phyloP scores from a whole-genome alignment of 176 grass and related monocot species.

The Phyllostachys edulis region DNA sequence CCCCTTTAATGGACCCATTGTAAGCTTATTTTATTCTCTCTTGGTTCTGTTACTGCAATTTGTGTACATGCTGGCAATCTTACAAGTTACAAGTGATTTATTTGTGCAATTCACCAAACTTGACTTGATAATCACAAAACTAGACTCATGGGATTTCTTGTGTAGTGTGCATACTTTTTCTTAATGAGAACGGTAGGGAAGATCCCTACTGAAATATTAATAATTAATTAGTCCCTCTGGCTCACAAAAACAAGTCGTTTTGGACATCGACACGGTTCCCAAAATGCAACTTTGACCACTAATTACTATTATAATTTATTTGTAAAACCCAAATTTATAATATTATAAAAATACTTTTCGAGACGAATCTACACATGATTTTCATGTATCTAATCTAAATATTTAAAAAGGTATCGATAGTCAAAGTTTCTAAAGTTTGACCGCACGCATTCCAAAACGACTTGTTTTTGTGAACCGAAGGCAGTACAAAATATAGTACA shows the following conservation, averaged over 20 bases:
- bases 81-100: constrained; percentile 21
- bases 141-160: background rate
- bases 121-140: constrained; percentile 13
- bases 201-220: background rate
- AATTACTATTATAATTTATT: too few species aligned
- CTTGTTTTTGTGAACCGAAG: too few species aligned
- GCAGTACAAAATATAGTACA: background rate
- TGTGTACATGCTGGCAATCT: constrained; percentile 12
- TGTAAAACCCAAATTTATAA: too few species aligned
- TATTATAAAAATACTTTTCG: too few species aligned
- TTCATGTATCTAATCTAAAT: too few species aligned
- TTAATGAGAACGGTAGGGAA: background rate
- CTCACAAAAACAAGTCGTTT: too few species aligned
- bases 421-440: too few species aligned
- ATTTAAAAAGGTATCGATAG: too few species aligned
- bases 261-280: too few species aligned
- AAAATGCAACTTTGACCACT: too few species aligned
- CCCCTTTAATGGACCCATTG: constrained; percentile 90
- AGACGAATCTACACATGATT: too few species aligned
- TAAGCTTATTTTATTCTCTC: constrained; percentile 50
- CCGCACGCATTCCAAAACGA: too few species aligned
- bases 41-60: background rate
- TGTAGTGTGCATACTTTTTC: background rate
- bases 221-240: background rate
- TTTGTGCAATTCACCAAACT: constrained; percentile 18